Conservation (phyloP, 257 asterid species). For the Solanum infundibuliforme region DNA sequence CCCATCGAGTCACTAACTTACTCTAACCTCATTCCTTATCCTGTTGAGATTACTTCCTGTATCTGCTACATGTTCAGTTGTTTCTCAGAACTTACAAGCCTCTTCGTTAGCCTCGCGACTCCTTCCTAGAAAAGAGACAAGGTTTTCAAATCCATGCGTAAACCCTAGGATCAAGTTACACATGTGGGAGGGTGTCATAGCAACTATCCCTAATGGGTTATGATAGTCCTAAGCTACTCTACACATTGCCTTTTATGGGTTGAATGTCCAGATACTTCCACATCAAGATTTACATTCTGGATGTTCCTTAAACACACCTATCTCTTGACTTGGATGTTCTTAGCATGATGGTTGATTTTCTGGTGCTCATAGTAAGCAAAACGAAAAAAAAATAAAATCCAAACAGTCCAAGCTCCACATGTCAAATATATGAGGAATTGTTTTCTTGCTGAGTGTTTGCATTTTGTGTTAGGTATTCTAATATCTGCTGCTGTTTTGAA, state of each 20-base stretch:
- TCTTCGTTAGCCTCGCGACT: not conserved
- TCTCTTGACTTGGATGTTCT: not conserved
- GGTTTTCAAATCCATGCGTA: not conserved
- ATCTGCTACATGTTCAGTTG: not conserved
- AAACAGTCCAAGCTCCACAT: not conserved
- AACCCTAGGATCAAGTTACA: not conserved
- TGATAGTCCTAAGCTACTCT: not conserved
- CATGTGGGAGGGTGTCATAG: not conserved
- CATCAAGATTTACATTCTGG: not conserved
- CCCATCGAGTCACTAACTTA: not conserved
- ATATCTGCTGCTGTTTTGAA: slow-evolving; percentile 21
- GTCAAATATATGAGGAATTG: not conserved
- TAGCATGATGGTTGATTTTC: not conserved
- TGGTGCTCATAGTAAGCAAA: not conserved
- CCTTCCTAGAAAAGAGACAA: not conserved
- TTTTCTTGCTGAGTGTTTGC: not conserved
- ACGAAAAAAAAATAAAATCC: too few species aligned
- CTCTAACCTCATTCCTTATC: not conserved
- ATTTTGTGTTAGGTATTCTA: not conserved
- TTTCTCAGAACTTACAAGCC: not conserved
- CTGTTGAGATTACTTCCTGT: not conserved
- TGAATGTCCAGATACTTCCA: not conserved
- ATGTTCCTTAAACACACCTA: not conserved
- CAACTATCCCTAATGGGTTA: not conserved
- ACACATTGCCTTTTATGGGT: not conserved